phyloP scores from a whole-genome alignment of 2,329 filamentous ascomycete species.

The Phialemonium atrogriseum region DNA sequence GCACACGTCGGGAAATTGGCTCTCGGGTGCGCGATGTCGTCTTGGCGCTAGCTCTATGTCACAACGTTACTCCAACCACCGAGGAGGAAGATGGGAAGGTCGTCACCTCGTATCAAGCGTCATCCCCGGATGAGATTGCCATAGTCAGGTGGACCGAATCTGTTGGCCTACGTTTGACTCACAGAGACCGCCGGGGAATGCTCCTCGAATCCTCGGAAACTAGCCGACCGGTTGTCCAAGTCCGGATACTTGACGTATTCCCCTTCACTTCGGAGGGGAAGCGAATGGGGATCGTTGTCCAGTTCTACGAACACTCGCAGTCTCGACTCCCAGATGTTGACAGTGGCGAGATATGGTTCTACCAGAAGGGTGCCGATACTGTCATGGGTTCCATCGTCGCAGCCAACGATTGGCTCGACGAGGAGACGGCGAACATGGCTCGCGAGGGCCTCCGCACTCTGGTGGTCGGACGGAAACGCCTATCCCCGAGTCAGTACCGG shows the following conservation, averaged over 20 bases:
- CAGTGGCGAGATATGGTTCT: conserved; percentile 89
- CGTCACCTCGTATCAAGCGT: conserved; percentile 86
- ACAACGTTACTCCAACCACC: conserved; percentile 89
- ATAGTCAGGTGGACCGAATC: conserved; percentile 94
- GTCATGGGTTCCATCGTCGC: conserved; percentile 96
- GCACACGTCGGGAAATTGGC: conserved; percentile 87
- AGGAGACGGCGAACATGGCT: conserved; percentile 99
- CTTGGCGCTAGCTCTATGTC: conserved; percentile 83
- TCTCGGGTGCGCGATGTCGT: conserved; percentile 89
- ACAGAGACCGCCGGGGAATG: conserved; percentile 83
- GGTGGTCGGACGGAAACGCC: conserved; percentile 84
- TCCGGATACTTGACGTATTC: conserved; percentile 87
- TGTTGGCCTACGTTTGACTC: conserved; percentile 75
- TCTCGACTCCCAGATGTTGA: conserved; percentile 38
- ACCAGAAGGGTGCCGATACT: conserved; percentile 95
- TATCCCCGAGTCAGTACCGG: conserved; percentile 70
- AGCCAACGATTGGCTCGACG: conserved; percentile 96
- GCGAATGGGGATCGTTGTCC: conserved; percentile 93
- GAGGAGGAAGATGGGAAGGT: conserved; percentile 74
- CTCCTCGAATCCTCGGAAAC: conserved; percentile 69
- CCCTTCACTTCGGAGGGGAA: conserved; percentile 98
- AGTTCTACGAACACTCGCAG: conserved; percentile 59
- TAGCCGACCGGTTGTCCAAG: conserved; percentile 68
- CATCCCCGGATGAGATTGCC: conserved; percentile 94
- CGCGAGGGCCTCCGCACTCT: conserved; percentile 89